These are phyloP conservation scores for Diaporthe vaccinii DNA, from an alignment of 2,329 filamentous ascomycete species.

Conservation along the genomic window DNA sequence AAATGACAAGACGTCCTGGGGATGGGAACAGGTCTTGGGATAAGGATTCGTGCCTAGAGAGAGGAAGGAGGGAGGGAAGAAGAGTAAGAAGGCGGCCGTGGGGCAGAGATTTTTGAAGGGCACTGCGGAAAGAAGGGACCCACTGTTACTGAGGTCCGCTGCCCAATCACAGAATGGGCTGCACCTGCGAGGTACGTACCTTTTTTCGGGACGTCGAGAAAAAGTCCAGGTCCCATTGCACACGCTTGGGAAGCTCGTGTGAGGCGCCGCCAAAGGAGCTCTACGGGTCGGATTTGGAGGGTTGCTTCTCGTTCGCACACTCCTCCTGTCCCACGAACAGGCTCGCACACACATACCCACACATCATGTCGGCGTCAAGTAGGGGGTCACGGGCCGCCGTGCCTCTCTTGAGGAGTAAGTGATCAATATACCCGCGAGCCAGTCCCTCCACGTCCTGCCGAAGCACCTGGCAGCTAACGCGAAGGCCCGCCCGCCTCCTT, in stretches of 20 bases:
- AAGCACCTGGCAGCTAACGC: slow-evolving; percentile 49
- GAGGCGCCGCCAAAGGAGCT: slow-evolving; percentile 36
- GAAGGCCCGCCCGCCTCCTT: neutral
- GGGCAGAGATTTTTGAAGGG: slow-evolving; percentile 44
- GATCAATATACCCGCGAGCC: slow-evolving; percentile 2
- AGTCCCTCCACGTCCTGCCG: slow-evolving; percentile 13
- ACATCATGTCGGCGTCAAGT: slow-evolving; percentile 68
- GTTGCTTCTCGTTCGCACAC: slow-evolving; percentile 24
- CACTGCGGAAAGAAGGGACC: neutral
- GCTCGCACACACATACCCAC: slow-evolving; percentile 33
- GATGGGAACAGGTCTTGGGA: slow-evolving; percentile 80
- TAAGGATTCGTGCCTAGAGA: slow-evolving; percentile 87
- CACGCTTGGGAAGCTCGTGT: slow-evolving; percentile 33
- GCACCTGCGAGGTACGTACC: slow-evolving; percentile 34
- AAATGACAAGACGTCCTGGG: slow-evolving; percentile 92
- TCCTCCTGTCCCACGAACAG: slow-evolving; percentile 21
- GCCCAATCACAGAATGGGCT: neutral
- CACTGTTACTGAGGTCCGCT: neutral
- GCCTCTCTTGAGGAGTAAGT: slow-evolving; percentile 63
- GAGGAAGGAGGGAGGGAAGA: slow-evolving; percentile 51
- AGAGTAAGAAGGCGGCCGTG: slow-evolving; percentile 40
- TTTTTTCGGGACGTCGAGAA: slow-evolving; percentile 35
- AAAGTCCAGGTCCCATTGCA: slow-evolving; percentile 36
- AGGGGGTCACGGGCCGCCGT: slow-evolving; percentile 66
- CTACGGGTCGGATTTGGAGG: slow-evolving; percentile 37